A percentile compares a stretch with the other conserved stretches of the same genome.
Evolutionary conservation across 805 yeast genomes (phyloP).

Genomic region (Saturnispora sanitii): DNA sequence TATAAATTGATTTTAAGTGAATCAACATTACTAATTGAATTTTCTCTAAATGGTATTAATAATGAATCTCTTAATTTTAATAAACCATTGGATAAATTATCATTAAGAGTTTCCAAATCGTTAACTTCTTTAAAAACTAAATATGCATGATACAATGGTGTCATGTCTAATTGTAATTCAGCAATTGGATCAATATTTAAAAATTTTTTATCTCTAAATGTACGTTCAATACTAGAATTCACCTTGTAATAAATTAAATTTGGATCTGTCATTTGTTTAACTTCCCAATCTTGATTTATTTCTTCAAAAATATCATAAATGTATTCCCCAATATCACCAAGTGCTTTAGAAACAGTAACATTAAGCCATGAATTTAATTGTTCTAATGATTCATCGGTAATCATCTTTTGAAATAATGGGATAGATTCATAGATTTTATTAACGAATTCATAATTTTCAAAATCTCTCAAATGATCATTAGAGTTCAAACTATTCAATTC

Average conservation of each 20-base stretch:
- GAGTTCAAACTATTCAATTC: slow-evolving; percentile 60
- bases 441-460: slow-evolving; percentile 63
- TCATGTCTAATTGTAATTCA: slow-evolving; percentile 46
- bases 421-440: slow-evolving; percentile 63
- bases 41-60: slow-evolving; percentile 48
- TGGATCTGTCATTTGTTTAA: slow-evolving; percentile 33
- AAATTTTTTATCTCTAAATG: slow-evolving; percentile 46
- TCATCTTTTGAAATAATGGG: slow-evolving; percentile 63
- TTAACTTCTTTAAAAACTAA: slow-evolving; percentile 71
- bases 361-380: slow-evolving; percentile 56
- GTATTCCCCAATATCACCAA: slow-evolving; percentile 46
- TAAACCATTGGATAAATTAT: slow-evolving; percentile 63
- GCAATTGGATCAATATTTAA: slow-evolving; percentile 39
- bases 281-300: slow-evolving; percentile 54
- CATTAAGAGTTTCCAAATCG: slow-evolving; percentile 49
- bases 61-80: slow-evolving; percentile 59
- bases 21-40: slow-evolving; percentile 28
- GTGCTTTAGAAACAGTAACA: slow-evolving; percentile 50
- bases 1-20: slow-evolving; percentile 47
- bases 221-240: slow-evolving; percentile 77
- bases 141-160: slow-evolving; percentile 74
- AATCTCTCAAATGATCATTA: slow-evolving; percentile 53
- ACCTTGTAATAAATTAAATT: slow-evolving; percentile 50
- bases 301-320: slow-evolving; percentile 43
- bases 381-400: slow-evolving; percentile 64